Percentiles rank a stretch among this genome's conserved stretches.
Conservation (phyloP, 495 filamentous ascomycete genomes). For the Aspergillus nidulans region DNA sequence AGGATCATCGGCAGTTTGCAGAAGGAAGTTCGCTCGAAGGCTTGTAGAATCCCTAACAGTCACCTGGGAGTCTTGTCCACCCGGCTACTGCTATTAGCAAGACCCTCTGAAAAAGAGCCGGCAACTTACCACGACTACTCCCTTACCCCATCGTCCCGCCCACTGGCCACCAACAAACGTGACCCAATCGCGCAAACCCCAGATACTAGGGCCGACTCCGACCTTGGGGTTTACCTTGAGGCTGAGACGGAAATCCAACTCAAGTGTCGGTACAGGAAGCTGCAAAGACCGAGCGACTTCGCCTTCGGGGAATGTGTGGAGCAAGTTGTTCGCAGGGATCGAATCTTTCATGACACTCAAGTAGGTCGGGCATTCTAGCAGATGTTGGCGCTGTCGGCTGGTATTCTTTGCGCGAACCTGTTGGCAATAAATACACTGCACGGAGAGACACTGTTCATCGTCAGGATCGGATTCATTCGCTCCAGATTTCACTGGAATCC, state of each 20-base stretch:
- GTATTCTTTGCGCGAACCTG: constrained; percentile 56
- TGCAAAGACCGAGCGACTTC: constrained; percentile 49
- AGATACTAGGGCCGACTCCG: constrained; percentile 47
- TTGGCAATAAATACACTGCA: constrained; percentile 56
- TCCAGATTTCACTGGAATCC: background rate
- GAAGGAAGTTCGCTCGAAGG: constrained; percentile 49
- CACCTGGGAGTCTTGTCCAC: constrained; percentile 57
- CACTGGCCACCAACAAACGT: constrained; percentile 55
- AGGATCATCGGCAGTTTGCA: constrained; percentile 55
- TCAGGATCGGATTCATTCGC: background rate
- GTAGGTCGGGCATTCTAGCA: constrained; percentile 53
- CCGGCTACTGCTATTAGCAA: constrained; percentile 38
- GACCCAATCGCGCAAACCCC: constrained; percentile 56
- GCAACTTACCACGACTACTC: constrained; percentile 51
- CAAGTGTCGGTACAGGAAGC: constrained; percentile 51
- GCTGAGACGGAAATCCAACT: constrained; percentile 61
- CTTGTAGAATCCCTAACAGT: constrained; percentile 53
- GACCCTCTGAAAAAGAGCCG: background rate
- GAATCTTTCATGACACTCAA: constrained; percentile 55
- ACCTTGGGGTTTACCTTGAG: constrained; percentile 57
- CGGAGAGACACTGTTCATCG: constrained; percentile 45
- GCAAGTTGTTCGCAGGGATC: constrained; percentile 54
- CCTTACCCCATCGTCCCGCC: constrained; percentile 58
- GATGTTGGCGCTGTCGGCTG: constrained; percentile 51
- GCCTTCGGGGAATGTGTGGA: constrained; percentile 53